A percentile compares a stretch with the other conserved stretches of the same genome.
These are phyloP conservation scores for Pseudocercospora pini-densiflorae DNA, from an alignment of 2,329 filamentous ascomycete species.

Conservation along the genomic window DNA sequence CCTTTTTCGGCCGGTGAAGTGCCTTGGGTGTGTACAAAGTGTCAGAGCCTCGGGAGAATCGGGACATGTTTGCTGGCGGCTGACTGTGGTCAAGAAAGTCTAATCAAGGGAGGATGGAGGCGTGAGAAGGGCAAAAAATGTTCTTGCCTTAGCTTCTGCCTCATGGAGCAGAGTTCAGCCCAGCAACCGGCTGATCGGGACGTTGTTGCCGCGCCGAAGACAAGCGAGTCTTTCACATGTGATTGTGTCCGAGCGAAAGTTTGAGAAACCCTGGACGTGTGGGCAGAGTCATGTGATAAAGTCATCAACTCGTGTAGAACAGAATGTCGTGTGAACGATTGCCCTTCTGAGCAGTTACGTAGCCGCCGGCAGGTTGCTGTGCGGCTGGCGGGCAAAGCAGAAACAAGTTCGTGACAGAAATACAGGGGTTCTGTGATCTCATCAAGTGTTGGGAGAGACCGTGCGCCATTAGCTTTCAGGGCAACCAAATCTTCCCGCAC, in stretches of 20 bases:
- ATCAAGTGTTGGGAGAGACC: neutral
- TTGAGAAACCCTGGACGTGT: neutral
- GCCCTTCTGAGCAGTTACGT: neutral
- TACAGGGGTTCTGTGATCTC: neutral
- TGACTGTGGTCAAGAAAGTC: neutral
- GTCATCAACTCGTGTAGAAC: neutral
- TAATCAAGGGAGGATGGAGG: neutral
- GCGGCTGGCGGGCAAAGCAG: neutral
- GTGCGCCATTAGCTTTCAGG: neutral
- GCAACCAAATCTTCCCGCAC: neutral
- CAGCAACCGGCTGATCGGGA: neutral
- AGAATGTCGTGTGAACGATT: constrained; percentile 1
- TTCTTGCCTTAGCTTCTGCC: neutral
- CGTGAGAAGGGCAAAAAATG: neutral
- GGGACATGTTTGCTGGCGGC: neutral
- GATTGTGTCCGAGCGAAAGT: neutral
- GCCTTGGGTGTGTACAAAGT: neutral
- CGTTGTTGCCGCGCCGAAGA: constrained; percentile 4
- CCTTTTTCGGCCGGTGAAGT: neutral
- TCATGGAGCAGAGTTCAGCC: neutral
- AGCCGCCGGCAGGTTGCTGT: neutral
- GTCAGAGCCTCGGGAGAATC: neutral
- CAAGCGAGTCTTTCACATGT: neutral
- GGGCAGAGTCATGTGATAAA: neutral
- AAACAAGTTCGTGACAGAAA: neutral